Conservation (phyloP, 2,329 filamentous ascomycete species). For the Fonsecaea monophora region DNA sequence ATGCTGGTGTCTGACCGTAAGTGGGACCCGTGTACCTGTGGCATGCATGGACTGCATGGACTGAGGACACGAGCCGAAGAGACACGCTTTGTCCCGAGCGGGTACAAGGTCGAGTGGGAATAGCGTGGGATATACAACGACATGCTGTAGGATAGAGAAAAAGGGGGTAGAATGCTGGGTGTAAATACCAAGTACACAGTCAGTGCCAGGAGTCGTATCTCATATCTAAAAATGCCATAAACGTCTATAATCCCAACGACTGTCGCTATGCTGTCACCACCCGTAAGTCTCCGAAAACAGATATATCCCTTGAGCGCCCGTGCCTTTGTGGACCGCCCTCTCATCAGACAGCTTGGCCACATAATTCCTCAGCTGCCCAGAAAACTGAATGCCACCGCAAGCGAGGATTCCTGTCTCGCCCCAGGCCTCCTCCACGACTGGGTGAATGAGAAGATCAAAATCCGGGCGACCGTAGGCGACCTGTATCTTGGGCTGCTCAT, state of each 20-base stretch:
- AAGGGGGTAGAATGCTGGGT: not conserved
- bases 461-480: slow-evolving; percentile 53
- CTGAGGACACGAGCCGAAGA: not conserved
- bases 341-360: slow-evolving; percentile 68
- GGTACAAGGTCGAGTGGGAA: not conserved
- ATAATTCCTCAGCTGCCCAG: slow-evolving; percentile 60
- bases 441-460: slow-evolving; percentile 60
- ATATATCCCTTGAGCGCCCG: slow-evolving; percentile 69
- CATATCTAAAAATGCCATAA: not conserved
- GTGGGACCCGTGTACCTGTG: not conserved
- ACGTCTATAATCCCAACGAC: not conserved
- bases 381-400: slow-evolving; percentile 64
- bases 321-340: slow-evolving; percentile 71
- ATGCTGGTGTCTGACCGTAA: not conserved
- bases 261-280: slow-evolving; percentile 44
- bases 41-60: not conserved
- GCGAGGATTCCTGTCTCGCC: slow-evolving; percentile 70
- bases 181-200: not conserved
- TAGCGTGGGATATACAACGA: not conserved
- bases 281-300: slow-evolving; percentile 66
- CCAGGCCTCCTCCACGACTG: slow-evolving; percentile 62
- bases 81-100: too few relatives aligned
- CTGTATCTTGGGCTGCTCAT: slow-evolving; percentile 7
- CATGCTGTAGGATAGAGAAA: not conserved
- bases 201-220: slow-evolving; percentile 1